Conservation (phyloP, 495 filamentous ascomycete species). For the Xylaria sp. region DNA sequence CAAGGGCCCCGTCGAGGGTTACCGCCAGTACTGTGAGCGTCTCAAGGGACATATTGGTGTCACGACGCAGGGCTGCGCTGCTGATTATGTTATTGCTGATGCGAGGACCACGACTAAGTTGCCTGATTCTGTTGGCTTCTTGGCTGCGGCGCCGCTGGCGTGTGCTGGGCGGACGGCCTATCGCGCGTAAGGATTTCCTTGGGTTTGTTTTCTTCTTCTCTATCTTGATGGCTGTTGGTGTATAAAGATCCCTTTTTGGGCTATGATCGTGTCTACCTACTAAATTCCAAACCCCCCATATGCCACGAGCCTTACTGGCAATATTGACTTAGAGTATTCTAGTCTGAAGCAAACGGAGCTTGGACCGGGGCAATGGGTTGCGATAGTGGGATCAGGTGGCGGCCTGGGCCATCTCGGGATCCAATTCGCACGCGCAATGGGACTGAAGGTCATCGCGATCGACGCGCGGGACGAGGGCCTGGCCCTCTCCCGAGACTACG, state of each 20-base stretch:
- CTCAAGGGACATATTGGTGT: constrained; percentile 50
- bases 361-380: constrained; percentile 55
- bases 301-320: neutral
- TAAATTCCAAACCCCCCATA: neutral
- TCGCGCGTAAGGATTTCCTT: constrained; percentile 38
- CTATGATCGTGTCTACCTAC: neutral
- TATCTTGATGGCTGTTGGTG: neutral
- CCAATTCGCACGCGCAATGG: constrained; percentile 48
- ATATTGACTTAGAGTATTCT: neutral
- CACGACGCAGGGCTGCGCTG: constrained; percentile 57
- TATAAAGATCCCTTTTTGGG: neutral
- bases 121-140: constrained; percentile 55
- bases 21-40: constrained; percentile 55
- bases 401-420: constrained; percentile 63
- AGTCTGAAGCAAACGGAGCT: constrained; percentile 51
- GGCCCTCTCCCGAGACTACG: constrained; percentile 48
- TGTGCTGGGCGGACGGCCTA: constrained; percentile 65
- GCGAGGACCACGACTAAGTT: constrained; percentile 49
- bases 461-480: constrained; percentile 64
- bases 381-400: constrained; percentile 63
- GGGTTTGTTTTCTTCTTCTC: neutral
- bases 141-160: constrained; percentile 61
- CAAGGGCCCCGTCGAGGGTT: constrained; percentile 44
- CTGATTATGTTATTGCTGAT: constrained; percentile 61
- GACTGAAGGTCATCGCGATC: constrained; percentile 59